Percentiles rank a stretch among this genome's conserved stretches.
phyloP scores from a whole-genome alignment of 2,329 filamentous ascomycete genomes.

The Xylariaceae sp. region DNA sequence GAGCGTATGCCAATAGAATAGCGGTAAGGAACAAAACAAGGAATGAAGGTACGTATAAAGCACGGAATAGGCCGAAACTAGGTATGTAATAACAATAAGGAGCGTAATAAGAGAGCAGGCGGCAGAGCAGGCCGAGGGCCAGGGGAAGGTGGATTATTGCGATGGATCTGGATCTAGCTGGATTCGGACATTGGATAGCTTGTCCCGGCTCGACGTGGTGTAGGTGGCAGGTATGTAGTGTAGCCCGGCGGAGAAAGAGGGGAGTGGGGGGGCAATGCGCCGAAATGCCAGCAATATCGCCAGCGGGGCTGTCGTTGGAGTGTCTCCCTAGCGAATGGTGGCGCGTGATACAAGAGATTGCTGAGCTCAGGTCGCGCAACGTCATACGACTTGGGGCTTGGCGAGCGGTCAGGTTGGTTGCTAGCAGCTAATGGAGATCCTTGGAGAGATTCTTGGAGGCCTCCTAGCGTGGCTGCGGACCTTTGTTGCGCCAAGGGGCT shows the following conservation, averaged over 20 bases:
- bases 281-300: too few species aligned
- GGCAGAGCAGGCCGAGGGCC: too few species aligned
- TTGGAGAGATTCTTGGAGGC: slow-evolving; percentile 10
- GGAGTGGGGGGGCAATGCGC: slow-evolving; percentile 9
- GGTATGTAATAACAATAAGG: background rate
- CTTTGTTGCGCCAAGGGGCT: slow-evolving; percentile 1
- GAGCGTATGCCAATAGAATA: slow-evolving; percentile 11
- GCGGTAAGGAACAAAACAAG: too few species aligned
- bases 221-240: background rate
- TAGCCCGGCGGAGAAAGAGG: slow-evolving; percentile 6
- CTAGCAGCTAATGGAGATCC: background rate
- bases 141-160: background rate
- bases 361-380: slow-evolving; percentile 16
- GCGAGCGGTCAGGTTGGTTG: background rate
- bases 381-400: slow-evolving; percentile 19
- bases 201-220: background rate
- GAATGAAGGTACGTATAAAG: too few species aligned
- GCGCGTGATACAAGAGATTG: slow-evolving; percentile 4
- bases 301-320: slow-evolving; percentile 20
- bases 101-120: background rate
- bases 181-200: background rate
- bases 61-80: background rate
- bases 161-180: background rate
- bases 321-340: slow-evolving; percentile 18
- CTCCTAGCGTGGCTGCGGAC: slow-evolving; percentile 2